A percentile compares a stretch with the other conserved stretches of the same genome.
Evolutionary conservation across 2,329 filamentous ascomycete genomes (phyloP).

Genomic region (Arthrobotrys musiformis): DNA sequence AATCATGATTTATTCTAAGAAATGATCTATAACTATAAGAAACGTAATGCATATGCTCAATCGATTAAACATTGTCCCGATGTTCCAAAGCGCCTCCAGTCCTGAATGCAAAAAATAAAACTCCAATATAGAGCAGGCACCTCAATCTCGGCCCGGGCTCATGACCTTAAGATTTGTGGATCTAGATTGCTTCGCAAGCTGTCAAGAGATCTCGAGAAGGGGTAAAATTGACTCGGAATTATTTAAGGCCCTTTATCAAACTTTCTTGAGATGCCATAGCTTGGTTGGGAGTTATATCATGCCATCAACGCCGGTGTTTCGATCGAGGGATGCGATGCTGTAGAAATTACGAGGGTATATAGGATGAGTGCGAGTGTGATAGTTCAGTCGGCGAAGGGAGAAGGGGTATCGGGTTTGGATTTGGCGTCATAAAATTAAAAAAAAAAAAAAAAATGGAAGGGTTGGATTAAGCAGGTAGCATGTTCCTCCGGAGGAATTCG

Average conservation of each 20-base stretch:
- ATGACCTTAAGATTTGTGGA: neutral
- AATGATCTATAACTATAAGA: neutral
- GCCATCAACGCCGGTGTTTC: neutral
- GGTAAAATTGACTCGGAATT: neutral
- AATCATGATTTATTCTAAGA: neutral
- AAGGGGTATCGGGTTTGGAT: neutral
- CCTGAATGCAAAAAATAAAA: neutral
- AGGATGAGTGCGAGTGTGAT: neutral
- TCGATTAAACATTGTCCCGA: neutral
- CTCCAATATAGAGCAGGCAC: neutral
- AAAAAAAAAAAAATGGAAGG: neutral
- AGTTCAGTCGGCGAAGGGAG: neutral
- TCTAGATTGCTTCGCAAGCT: neutral
- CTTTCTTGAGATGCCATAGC: neutral
- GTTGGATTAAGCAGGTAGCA: neutral
- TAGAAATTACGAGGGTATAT: neutral
- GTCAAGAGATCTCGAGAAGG: no score
- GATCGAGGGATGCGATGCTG: neutral
- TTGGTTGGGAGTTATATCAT: neutral
- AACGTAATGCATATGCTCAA: neutral
- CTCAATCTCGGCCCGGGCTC: neutral
- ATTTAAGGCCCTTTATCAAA: neutral
- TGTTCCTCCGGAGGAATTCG: neutral
- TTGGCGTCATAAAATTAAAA: neutral
- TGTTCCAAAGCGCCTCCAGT: neutral